A percentile compares a stretch with the other conserved stretches of the same genome.
These are phyloP conservation scores for Acer yangbiense DNA, from an alignment of 345 rosid genomes.

Conservation along the genomic window DNA sequence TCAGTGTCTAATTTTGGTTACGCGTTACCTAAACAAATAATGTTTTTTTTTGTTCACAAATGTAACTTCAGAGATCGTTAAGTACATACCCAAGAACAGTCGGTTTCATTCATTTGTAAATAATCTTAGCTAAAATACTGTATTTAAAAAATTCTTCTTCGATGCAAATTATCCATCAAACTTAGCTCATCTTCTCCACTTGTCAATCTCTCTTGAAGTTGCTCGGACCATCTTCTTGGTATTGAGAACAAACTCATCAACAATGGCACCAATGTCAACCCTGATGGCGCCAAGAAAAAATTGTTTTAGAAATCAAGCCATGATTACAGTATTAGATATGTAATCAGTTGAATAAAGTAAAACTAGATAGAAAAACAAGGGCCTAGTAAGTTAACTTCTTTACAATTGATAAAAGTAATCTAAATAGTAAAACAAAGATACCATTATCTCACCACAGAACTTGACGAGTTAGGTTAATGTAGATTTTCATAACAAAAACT, in stretches of 20 bases:
- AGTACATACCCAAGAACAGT: background rate
- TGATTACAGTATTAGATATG: background rate
- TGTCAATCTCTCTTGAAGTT: constrained; percentile 75
- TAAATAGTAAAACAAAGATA: background rate
- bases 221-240: constrained; percentile 67
- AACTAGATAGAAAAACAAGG: background rate
- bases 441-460: background rate
- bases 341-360: background rate
- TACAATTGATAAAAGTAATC: background rate
- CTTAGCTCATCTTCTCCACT: constrained; percentile 69
- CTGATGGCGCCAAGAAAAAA: too few relatives aligned
- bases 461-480: background rate
- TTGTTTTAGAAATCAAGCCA: background rate
- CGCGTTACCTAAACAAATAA: background rate
- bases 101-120: constrained; percentile 4
- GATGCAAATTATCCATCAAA: constrained; percentile 8
- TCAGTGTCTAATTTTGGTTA: background rate
- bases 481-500: background rate
- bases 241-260: constrained; percentile 60
- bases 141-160: background rate
- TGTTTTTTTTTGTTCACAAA: background rate
- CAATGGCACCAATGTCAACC: constrained; percentile 59
- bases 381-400: background rate
- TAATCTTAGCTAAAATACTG: constrained; percentile 2
- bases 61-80: background rate